Evolutionary conservation across 805 yeast species (phyloP).

Genomic region (Candida montana): DNA sequence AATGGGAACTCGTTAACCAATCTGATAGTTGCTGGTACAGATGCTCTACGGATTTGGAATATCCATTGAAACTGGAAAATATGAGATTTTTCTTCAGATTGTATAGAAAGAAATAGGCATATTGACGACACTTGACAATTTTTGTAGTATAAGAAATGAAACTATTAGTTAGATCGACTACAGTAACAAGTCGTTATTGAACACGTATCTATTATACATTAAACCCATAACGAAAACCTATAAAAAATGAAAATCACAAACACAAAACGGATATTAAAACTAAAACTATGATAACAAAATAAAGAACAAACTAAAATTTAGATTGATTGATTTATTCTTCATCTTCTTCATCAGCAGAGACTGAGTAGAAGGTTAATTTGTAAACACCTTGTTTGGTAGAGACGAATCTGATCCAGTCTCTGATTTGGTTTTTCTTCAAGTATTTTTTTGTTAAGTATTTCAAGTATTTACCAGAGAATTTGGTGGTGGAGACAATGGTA

Average conservation of each 20-base stretch:
- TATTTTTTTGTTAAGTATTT: conserved; percentile 99
- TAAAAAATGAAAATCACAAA: conserved; percentile 13
- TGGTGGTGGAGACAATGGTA: conserved; percentile 82
- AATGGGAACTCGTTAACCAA: conserved; percentile 61
- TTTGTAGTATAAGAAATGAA: too few species aligned
- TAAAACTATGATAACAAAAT: not conserved
- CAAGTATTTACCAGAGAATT: conserved; percentile 99
- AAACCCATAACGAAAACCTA: conserved; percentile 17
- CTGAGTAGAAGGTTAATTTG: conserved; percentile 98
- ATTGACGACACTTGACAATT: too few species aligned
- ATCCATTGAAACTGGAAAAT: conserved; percentile 70
- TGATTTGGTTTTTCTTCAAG: conserved; percentile 99
- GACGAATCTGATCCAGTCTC: conserved; percentile 99
- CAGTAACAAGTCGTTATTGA: conserved; percentile 8
- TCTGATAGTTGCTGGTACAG: conserved; percentile 85
- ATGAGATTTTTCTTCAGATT: conserved; percentile 83
- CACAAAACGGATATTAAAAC: conserved; percentile 7
- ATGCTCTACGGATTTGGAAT: conserved; percentile 44
- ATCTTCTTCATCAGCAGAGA: conserved; percentile 93
- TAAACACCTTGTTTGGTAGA: conserved; percentile 92
- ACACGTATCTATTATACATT: conserved; percentile 17
- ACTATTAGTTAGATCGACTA: too few species aligned
- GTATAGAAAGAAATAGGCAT: conserved; percentile 46
- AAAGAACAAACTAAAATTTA: not conserved
- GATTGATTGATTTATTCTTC: conserved; percentile 66